Evolutionary conservation across 306 rosid genomes (phyloP).

Genomic region (Cicer judaicum): DNA sequence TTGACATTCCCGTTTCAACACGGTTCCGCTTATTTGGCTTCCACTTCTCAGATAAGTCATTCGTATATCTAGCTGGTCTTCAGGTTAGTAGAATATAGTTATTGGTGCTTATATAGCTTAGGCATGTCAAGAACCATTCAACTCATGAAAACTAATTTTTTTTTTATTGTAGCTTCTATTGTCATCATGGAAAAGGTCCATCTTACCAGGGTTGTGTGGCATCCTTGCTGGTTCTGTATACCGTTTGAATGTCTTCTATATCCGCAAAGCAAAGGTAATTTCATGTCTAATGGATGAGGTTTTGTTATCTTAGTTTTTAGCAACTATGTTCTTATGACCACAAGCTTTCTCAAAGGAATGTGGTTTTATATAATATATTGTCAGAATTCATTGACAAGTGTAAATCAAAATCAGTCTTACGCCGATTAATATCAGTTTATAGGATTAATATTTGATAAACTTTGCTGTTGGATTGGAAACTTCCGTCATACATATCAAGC

Average conservation of each 20-base stretch:
- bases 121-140: constrained; percentile 31
- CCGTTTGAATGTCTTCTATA: constrained; percentile 76
- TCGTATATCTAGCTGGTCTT: constrained; percentile 93
- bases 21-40: constrained; percentile 76
- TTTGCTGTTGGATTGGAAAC: constrained; percentile 12
- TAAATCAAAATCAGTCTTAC: constrained; percentile 22
- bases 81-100: constrained; percentile 63
- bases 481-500: constrained; percentile 3
- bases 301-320: constrained; percentile 28
- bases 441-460: constrained; percentile 5
- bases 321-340: constrained; percentile 30
- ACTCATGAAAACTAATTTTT: constrained; percentile 41
- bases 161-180: constrained; percentile 76
- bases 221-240: constrained; percentile 90
- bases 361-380: neutral
- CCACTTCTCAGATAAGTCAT: constrained; percentile 88
- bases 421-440: constrained; percentile 10
- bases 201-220: constrained; percentile 93
- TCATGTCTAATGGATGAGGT: constrained; percentile 24
- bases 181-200: constrained; percentile 91
- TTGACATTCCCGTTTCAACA: constrained; percentile 96
- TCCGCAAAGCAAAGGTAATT: constrained; percentile 91
- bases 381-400: constrained; percentile 28
- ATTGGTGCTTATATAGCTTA: constrained; percentile 20
- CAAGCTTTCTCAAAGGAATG: constrained; percentile 24